phyloP scores from a whole-genome alignment of 2,329 filamentous ascomycete species.

The Ceratocystis alfenasii region DNA sequence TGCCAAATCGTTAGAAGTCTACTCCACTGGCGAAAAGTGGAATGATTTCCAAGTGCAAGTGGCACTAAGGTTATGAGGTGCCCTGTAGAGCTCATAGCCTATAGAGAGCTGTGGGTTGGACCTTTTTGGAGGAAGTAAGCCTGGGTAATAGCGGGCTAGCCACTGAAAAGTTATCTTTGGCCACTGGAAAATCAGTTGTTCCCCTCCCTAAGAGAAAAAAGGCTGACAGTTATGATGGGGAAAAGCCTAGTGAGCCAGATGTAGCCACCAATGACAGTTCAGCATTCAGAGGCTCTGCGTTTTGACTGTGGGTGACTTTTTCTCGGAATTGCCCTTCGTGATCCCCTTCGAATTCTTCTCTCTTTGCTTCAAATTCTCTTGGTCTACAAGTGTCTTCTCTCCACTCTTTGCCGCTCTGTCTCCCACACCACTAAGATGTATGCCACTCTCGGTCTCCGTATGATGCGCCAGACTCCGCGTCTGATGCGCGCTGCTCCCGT shows the following conservation, averaged over 20 bases:
- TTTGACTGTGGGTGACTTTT: conserved; percentile 13
- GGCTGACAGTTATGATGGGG: neutral
- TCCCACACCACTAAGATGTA: conserved; percentile 40
- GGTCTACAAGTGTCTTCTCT: conserved; percentile 1
- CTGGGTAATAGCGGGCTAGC: neutral
- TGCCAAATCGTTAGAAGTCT: neutral
- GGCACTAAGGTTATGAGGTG: neutral
- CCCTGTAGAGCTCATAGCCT: neutral
- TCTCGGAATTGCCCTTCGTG: neutral
- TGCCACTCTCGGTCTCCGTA: conserved; percentile 52
- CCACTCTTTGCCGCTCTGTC: conserved; percentile 13
- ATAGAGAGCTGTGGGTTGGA: neutral
- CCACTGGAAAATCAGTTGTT: neutral
- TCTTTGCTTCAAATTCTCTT: conserved; percentile 27
- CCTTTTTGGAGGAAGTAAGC: neutral
- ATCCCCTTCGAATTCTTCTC: conserved; percentile 13
- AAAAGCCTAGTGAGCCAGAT: conserved; percentile 7
- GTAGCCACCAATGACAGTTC: conserved; percentile 12
- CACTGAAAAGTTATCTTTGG: neutral
- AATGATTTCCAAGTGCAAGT: neutral
- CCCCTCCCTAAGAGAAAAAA: neutral
- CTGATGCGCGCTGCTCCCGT: conserved; percentile 64
- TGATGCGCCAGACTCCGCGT: conserved; percentile 54
- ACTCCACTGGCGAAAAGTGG: neutral
- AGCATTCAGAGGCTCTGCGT: conserved; percentile 7